Evolutionary conservation across 768 basidiomycete genomes (phyloP), one percentile per base, ranked within the genome.

Genomic region (Pisolithus tinctorius): DNA sequence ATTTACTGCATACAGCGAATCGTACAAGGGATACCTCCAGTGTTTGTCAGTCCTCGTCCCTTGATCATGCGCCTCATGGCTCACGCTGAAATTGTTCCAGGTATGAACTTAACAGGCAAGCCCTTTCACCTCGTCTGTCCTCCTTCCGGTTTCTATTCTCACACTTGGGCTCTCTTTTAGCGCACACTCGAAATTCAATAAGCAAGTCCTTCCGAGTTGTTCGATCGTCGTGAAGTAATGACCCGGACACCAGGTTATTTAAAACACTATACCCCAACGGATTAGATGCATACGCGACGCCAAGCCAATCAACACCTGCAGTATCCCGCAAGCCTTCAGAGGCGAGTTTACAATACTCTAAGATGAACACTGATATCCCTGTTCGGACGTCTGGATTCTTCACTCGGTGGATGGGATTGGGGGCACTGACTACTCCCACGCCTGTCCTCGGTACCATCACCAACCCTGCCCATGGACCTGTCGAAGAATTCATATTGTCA

Each of bases 21-120:
- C 82, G 1, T 88, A 88, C 63, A 81, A 79, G 73, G 88, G 87
- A 31, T 89, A 89, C 62, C 58, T 88, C 7, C 86, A 88, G 57
- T 88, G 86, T 71, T 73, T 88, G 80, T 88, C 65, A 65, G 75
- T 74, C 8, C 55, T 11, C 13, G 7, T 34, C 8, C 38, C 29
- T 38, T 40, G n/a, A 46, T 25, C 8, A 30, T 44, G 4, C 16
- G 8, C 17, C 27, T 26, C 26, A 23, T 17, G 30, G 3, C 37
- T 17, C 27, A 49, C 50, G 13, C 57, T 60, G 16, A 62, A 58
- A 62, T 8, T 10, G 53, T 14, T 9, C 14, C 50, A 74, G 74
- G 48, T 75, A 74, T 51, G 60, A 73, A 4, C 64, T 86, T 43
- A 86, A 85, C 58, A 84, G 73, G 82, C 73, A 56, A 59, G 73